phyloP scores from a whole-genome alignment of 2,329 filamentous ascomycete genomes.

The Mycosphaerella sp. region DNA sequence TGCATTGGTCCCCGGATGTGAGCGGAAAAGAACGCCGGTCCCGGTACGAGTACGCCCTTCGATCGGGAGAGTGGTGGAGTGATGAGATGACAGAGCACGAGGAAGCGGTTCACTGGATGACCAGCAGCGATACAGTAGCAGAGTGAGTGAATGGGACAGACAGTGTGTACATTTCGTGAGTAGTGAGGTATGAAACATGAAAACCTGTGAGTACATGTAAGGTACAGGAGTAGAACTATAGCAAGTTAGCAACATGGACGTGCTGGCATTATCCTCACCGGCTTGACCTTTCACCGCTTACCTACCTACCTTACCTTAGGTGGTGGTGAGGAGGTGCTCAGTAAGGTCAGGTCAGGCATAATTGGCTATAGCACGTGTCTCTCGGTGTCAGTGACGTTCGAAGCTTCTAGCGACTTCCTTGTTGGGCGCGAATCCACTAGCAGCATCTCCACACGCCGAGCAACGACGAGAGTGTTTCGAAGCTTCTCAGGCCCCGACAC shows the following conservation, averaged over 20 bases:
- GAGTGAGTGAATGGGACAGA: background rate
- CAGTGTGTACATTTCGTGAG: background rate
- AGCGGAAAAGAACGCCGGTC: slow-evolving; percentile 14
- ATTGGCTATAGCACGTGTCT: background rate
- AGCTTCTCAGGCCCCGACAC: too few species aligned
- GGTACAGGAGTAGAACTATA: too few species aligned
- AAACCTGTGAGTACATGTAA: too few species aligned
- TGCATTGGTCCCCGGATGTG: background rate
- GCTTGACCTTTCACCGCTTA: too few species aligned
- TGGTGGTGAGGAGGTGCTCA: too few species aligned
- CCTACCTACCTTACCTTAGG: too few species aligned
- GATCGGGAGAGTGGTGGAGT: background rate
- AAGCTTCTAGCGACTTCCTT: background rate
- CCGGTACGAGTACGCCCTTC: slow-evolving; percentile 13
- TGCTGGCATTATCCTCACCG: too few species aligned
- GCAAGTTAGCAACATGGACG: too few species aligned
- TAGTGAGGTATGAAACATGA: background rate
- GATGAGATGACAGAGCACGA: background rate
- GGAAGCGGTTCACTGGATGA: background rate
- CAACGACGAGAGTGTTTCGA: background rate
- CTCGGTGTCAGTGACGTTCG: too few species aligned
- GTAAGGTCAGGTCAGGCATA: too few species aligned
- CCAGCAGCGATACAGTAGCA: slow-evolving; percentile 15
- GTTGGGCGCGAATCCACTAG: slow-evolving; percentile 8
- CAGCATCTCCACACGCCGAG: slow-evolving; percentile 3